Base-by-base conservation (phyloP, 2,329 filamentous ascomycete genomes). In the Talaromyces islandicus region DNA sequence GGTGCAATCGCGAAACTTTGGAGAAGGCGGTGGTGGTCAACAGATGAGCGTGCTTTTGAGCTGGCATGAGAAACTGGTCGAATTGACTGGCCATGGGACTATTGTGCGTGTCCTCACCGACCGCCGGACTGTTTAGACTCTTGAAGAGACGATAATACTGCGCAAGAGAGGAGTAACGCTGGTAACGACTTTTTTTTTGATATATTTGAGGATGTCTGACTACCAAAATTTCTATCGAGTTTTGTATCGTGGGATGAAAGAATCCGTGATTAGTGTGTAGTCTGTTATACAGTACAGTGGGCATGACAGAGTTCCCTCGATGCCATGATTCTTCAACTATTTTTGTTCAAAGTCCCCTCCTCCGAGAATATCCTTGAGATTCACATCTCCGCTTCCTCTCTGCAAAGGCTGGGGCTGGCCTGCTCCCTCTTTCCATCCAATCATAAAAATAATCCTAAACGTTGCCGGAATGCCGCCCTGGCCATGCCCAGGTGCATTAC, bases 1-100 rank as follows among this genome's bases (percentile, higher is more conserved):
- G 77, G 84, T 93, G 62, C 81, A 83, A 67, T 70, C 75, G 55
- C 77, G 85, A 56, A 77, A 80, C 66, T 77, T 84, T 62, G 82
- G 83, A 58, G 84, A 83, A 51, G 85, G 86, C 61, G 89, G 90
- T 53, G 88, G 91, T 63, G 90, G 91, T 38, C 88, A 92, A 60
- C 89, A 88, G 58, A 97, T 97, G 94, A 97, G 94, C 72, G 94
- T 99, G 56, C 76, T 99, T 72, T 80, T 99, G 66, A 97, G 92
- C 77, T 99, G 94, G 94, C 94, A 99, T 73, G 94, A 99, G 81
- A 99, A 97, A 84, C 85, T 97, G 64, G 91, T 97, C 4, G 94
- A 99, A 70, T 87, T 97, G 70, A 91, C 92, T 41, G 94, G 94
- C 25, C 82, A 92, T 66, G 94, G 94, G 51, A 97, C 90, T 75